Conservation (phyloP, 805 yeast species). For the Wickerhamomyces kurtzmanii region DNA sequence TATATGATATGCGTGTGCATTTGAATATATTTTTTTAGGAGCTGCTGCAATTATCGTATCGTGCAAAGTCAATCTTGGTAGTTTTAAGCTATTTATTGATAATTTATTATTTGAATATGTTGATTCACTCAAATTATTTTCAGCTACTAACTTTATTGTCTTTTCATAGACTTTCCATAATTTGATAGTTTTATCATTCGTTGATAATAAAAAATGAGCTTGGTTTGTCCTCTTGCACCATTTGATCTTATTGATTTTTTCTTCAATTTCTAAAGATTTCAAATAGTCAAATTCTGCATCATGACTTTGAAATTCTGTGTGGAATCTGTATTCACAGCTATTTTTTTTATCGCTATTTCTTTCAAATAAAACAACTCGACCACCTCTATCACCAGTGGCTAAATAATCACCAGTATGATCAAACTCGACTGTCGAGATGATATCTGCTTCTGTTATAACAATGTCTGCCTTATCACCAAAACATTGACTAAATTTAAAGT, state of each 20-base stretch:
- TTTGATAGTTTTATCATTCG: slow-evolving; percentile 97
- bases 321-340: slow-evolving; percentile 86
- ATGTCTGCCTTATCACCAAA: slow-evolving; percentile 98
- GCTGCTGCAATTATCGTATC: slow-evolving; percentile 93
- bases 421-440: slow-evolving; percentile 93
- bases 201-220: slow-evolving; percentile 82
- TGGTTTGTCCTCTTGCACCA: slow-evolving; percentile 88
- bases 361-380: slow-evolving; percentile 93
- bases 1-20: slow-evolving; percentile 97
- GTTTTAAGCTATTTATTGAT: slow-evolving; percentile 39
- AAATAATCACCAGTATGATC: slow-evolving; percentile 90
- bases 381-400: slow-evolving; percentile 99
- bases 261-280: slow-evolving; percentile 94
- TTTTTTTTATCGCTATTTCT: slow-evolving; percentile 66
- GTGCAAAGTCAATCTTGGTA: slow-evolving; percentile 88
- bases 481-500: slow-evolving; percentile 82
- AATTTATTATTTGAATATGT: slow-evolving; percentile 13
- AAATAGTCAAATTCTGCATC: slow-evolving; percentile 98
- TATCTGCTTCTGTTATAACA: slow-evolving; percentile 95
- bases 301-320: slow-evolving; percentile 95
- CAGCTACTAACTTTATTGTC: slow-evolving; percentile 84
- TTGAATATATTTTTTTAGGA: slow-evolving; percentile 83
- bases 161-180: slow-evolving; percentile 94
- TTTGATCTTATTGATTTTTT: slow-evolving; percentile 93
- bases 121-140: slow-evolving; percentile 65